Percentiles rank a stretch among this genome's conserved stretches.
Conservation (phyloP, 73 alveolate species). For the Effrenium voratum region DNA sequence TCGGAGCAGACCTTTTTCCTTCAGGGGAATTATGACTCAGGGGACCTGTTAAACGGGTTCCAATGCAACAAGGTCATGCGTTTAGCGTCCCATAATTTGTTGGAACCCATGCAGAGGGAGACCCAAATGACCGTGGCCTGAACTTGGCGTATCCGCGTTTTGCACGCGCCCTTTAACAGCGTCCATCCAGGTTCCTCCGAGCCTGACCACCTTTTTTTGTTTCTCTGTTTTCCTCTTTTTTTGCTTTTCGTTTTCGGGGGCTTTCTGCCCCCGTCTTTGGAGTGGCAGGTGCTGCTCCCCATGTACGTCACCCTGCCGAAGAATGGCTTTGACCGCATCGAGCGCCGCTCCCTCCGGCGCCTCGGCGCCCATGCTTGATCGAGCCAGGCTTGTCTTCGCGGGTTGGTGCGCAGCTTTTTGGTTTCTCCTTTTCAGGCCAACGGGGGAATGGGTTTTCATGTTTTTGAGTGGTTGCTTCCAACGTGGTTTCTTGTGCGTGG, state of each 20-base stretch:
- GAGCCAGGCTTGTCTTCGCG: background rate
- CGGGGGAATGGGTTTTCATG: background rate
- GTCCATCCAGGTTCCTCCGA: background rate
- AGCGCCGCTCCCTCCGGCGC: slow-evolving; percentile 69
- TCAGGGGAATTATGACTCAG: no score
- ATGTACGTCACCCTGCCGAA: slow-evolving; percentile 76
- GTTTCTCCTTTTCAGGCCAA: background rate
- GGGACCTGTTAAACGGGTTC: no score
- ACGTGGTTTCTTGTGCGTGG: background rate
- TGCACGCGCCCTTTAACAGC: background rate
- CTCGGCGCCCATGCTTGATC: background rate
- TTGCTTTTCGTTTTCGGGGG: no score
- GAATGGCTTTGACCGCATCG: slow-evolving; percentile 75
- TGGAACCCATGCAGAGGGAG: no score
- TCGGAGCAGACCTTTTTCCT: no score
- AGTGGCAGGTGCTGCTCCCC: slow-evolving; percentile 38
- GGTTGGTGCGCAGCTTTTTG: background rate
- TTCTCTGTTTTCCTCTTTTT: no score
- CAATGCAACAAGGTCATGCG: no score
- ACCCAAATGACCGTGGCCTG: no score
- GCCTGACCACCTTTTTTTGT: background rate
- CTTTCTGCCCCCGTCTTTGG: no score
- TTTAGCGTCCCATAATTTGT: no score
- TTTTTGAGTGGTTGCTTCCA: background rate
- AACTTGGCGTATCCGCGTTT: background rate